Conservation (phyloP, 2,329 filamentous ascomycete species). For the Magnaporthiopsis poae region DNA sequence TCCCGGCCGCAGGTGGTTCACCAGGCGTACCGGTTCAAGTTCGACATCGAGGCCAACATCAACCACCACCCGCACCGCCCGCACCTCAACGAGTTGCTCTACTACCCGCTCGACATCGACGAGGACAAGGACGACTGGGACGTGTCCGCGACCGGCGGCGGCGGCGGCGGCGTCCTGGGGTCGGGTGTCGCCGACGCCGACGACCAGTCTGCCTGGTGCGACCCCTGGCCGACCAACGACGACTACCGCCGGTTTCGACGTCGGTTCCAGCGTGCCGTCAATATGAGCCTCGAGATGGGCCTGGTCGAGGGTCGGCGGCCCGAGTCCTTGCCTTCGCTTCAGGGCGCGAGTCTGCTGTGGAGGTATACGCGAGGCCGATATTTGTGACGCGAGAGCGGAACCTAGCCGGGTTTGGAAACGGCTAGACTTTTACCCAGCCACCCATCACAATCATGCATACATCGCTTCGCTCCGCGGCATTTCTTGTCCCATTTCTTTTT, state of each 20-base stretch:
- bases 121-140: slow-evolving; percentile 19
- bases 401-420: background rate
- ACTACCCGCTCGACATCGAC: slow-evolving; percentile 25
- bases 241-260: slow-evolving; percentile 29
- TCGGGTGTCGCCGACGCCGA: slow-evolving; percentile 6
- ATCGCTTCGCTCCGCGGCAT: background rate
- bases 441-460: background rate
- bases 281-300: slow-evolving; percentile 18
- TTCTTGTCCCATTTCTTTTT: background rate
- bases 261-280: slow-evolving; percentile 24
- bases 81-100: slow-evolving; percentile 30
- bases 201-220: slow-evolving; percentile 22
- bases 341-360: slow-evolving; percentile 15
- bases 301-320: slow-evolving; percentile 12
- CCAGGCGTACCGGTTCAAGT: slow-evolving; percentile 36
- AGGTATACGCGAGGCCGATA: slow-evolving; percentile 11
- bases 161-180: background rate
- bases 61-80: slow-evolving; percentile 33
- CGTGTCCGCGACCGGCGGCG: slow-evolving; percentile 7
- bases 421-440: background rate
- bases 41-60: slow-evolving; percentile 36
- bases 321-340: slow-evolving; percentile 12
- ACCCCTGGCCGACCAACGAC: slow-evolving; percentile 30
- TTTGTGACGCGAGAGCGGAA: background rate
- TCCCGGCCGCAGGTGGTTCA: slow-evolving; percentile 30